These are phyloP conservation scores for Daldinia sp. DNA, from an alignment of 2,329 filamentous ascomycete genomes.

Conservation along the genomic window DNA sequence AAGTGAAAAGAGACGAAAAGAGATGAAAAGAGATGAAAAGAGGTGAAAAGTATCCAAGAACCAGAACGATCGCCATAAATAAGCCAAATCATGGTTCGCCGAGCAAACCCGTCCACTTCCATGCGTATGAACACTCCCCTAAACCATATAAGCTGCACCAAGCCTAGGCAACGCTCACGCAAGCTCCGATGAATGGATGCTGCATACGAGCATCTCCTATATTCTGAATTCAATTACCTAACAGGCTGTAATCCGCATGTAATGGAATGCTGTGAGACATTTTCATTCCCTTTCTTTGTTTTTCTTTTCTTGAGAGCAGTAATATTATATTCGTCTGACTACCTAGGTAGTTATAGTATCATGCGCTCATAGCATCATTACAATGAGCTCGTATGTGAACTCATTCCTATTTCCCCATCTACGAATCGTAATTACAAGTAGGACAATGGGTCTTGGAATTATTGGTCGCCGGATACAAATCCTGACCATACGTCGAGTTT, in stretches of 20 bases:
- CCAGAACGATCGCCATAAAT: too few relatives aligned
- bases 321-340: too few relatives aligned
- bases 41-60: neutral
- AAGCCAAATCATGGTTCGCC: neutral
- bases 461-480: conserved; percentile 59
- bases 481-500: conserved; percentile 66
- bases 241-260: neutral
- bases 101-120: neutral
- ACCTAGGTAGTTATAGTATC: neutral
- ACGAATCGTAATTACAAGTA: conserved; percentile 41
- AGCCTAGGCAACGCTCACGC: neutral
- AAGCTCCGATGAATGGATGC: neutral
- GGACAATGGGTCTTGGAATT: conserved; percentile 47
- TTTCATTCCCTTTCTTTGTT: too few relatives aligned
- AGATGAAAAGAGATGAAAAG: neutral
- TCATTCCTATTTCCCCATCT: neutral
- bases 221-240: neutral
- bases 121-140: neutral
- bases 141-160: neutral
- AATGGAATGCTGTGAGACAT: neutral
- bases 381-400: neutral
- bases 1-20: neutral
- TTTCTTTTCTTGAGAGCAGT: too few relatives aligned
- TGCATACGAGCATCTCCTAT: neutral
- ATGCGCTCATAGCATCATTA: neutral